phyloP scores from a whole-genome alignment of 2,329 filamentous ascomycete species.

The Venturia aucupariae region DNA sequence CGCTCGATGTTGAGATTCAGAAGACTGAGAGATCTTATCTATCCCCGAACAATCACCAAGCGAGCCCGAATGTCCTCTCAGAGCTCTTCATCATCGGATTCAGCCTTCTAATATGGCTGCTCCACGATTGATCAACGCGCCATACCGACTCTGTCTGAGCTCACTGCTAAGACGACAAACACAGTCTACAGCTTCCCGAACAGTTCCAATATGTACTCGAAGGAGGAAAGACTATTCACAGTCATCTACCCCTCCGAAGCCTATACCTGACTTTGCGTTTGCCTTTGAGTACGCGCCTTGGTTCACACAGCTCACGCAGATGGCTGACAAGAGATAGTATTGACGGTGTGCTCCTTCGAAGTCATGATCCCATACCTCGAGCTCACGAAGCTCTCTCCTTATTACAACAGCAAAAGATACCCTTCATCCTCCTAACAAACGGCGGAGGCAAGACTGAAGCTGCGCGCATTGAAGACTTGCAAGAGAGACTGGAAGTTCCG shows the following conservation, averaged over 20 bases:
- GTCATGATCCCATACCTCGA: slow-evolving; percentile 66
- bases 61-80: not conserved
- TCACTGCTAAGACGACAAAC: not conserved
- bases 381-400: slow-evolving; percentile 64
- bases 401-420: slow-evolving; percentile 66
- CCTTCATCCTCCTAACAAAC: slow-evolving; percentile 93
- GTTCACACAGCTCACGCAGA: slow-evolving; percentile 1
- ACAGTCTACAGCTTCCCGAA: not conserved
- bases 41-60: slow-evolving; percentile 3
- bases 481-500: slow-evolving; percentile 52
- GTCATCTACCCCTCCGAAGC: not conserved
- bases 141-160: not conserved
- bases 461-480: slow-evolving; percentile 62
- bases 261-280: slow-evolving; percentile 39
- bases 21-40: not conserved
- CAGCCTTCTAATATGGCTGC: not conserved
- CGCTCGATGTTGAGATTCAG: too few species aligned
- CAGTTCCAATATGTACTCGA: not conserved
- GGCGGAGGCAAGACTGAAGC: slow-evolving; percentile 79
- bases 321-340: slow-evolving; percentile 48
- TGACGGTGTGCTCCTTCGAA: slow-evolving; percentile 89
- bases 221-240: slow-evolving; percentile 1
- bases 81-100: not conserved
- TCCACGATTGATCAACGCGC: not conserved
- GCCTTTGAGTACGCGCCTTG: slow-evolving; percentile 43